phyloP scores from a whole-genome alignment of 2,329 filamentous ascomycete species.

The Celoporthe dispersa region DNA sequence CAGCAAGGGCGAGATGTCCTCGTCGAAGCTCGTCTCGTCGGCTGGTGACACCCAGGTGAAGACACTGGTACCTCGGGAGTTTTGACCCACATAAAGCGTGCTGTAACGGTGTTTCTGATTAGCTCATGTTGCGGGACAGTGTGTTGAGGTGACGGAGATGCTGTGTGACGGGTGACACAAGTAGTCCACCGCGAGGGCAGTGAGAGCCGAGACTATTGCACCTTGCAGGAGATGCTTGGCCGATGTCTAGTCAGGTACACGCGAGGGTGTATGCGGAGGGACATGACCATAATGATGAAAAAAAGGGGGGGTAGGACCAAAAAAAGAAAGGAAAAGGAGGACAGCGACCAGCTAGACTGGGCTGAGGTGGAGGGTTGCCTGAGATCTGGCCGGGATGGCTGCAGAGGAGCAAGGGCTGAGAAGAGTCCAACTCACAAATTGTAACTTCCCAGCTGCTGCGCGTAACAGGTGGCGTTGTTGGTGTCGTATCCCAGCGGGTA shows the following conservation, averaged over 20 bases:
- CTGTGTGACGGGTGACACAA: conserved; percentile 5
- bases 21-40: conserved; percentile 36
- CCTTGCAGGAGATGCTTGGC: conserved; percentile 18
- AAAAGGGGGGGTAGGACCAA: neutral
- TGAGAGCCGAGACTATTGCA: conserved; percentile 15
- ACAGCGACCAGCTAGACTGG: conserved; percentile 2
- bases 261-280: neutral
- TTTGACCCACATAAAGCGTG: conserved; percentile 37
- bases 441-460: conserved; percentile 32
- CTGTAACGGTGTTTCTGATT: conserved; percentile 28
- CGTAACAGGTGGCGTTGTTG: conserved; percentile 34
- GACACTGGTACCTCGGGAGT: conserved; percentile 38
- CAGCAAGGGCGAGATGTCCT: conserved; percentile 39
- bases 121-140: neutral
- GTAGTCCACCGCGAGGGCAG: neutral
- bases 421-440: conserved; percentile 36
- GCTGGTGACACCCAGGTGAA: conserved; percentile 38
- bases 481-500: conserved; percentile 36
- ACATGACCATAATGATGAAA: neutral
- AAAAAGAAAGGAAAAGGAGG: neutral
- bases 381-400: neutral
- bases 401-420: neutral
- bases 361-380: conserved; percentile 12
- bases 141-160: neutral
- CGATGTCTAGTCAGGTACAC: conserved; percentile 15